A percentile compares a stretch with the other conserved stretches of the same genome.
These are phyloP conservation scores for Vinca minor DNA, from an alignment of 257 asterid species.

Conservation along the genomic window DNA sequence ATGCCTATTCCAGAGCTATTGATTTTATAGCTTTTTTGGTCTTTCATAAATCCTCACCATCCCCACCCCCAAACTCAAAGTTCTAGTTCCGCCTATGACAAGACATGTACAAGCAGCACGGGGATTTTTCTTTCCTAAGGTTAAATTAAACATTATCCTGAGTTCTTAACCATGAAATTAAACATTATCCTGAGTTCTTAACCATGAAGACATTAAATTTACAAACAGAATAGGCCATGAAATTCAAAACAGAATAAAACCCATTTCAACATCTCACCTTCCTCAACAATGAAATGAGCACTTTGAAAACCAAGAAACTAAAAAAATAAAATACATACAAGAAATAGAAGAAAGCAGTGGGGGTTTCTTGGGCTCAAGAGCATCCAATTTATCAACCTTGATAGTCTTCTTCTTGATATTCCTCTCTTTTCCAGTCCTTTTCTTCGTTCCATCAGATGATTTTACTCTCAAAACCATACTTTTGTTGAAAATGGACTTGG, in stretches of 20 bases:
- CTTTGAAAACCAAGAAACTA: not conserved
- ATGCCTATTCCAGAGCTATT: too few relatives aligned
- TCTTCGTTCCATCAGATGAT: slow-evolving; percentile 18
- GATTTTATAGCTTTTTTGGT: too few relatives aligned
- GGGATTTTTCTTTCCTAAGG: too few relatives aligned
- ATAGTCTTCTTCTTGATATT: slow-evolving; percentile 28
- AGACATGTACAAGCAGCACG: too few relatives aligned
- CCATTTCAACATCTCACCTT: not conserved
- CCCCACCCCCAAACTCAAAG: too few relatives aligned
- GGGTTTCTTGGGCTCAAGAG: slow-evolving; percentile 82
- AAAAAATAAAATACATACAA: slow-evolving; percentile 34
- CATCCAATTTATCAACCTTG: slow-evolving; percentile 42
- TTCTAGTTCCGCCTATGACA: too few relatives aligned
- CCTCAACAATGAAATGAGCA: not conserved
- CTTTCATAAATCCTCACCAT: too few relatives aligned
- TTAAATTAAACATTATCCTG: too few relatives aligned
- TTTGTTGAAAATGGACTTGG: slow-evolving; percentile 36
- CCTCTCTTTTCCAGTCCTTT: slow-evolving; percentile 16
- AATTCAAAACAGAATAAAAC: not conserved
- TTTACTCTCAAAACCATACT: slow-evolving; percentile 31
- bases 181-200: not conserved
- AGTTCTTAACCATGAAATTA: too few relatives aligned
- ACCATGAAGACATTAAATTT: too few relatives aligned
- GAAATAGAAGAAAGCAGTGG: slow-evolving; percentile 96
- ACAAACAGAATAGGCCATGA: not conserved